A percentile compares a stretch with the other conserved stretches of the same genome.
Evolutionary conservation across 129 eudicot species (phyloP).

Genomic region (Artemisia argyi): DNA sequence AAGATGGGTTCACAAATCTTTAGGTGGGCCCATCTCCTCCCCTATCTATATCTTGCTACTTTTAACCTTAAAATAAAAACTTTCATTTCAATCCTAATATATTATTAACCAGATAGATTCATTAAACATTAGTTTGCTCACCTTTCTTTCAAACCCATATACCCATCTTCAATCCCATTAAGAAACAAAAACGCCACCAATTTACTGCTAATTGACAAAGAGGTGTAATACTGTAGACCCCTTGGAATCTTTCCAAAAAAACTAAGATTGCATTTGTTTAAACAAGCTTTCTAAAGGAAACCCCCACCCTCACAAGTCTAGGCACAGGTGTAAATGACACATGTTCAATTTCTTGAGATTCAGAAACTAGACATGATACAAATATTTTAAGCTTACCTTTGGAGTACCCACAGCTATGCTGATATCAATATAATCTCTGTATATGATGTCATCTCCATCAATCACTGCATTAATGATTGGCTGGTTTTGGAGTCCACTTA

Average conservation of each 20-base stretch:
- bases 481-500: constrained; percentile 80
- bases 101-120: no score
- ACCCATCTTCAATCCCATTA: no score
- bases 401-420: constrained; percentile 98
- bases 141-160: no score
- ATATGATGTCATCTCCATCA: constrained; percentile 95
- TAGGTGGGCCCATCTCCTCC: no score
- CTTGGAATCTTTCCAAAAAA: neutral
- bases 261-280: neutral
- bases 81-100: no score
- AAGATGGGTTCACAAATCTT: no score
- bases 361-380: neutral
- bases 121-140: no score
- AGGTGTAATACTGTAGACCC: neutral
- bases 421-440: constrained; percentile 86
- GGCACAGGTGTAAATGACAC: neutral
- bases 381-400: constrained; percentile 52
- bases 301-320: no score
- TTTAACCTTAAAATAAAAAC: no score
- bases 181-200: no score
- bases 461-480: constrained; percentile 94
- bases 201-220: neutral
- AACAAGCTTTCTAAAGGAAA: no score
- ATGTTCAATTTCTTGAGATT: neutral
- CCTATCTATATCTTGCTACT: no score